Base-by-base conservation (phyloP, 192 early-diverging fungal species). In the Endogone sp. region DNA sequence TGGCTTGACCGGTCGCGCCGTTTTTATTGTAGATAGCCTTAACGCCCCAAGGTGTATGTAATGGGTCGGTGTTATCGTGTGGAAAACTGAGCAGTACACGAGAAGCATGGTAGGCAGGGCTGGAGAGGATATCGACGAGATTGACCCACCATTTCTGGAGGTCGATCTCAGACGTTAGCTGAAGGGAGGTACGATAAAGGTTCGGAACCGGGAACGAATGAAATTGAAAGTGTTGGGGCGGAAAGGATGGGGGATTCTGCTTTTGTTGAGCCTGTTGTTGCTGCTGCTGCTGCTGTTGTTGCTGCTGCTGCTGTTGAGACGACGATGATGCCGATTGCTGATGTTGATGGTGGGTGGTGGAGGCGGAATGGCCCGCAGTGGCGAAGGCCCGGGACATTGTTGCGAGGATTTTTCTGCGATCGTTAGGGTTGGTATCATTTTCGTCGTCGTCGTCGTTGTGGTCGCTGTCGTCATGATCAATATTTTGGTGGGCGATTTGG, bases 1-100 rank as follows among this genome's bases (percentile, higher is more conserved):
- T 63, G 49, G 31, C 31, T 58, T 68, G 64, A 25, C 37, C 37
- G 44, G 30, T 69, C 16, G 63, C 54, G 26, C 44, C 23, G 29
- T 26, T 64, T 56, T 63, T 69, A 29, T 62, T 69, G 66, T 74
- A 71, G 28, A 69, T 67, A 9, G 77, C 77, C 29, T 74, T 79
- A 31, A 79, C 63, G 24, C 77, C 77, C 81, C 81, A 79, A 25
- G 78, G 75, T 4, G 72, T 71, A 44, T 70, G 73, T 37, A 54
- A 70, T 27, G 77, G 74, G 54, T 79, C 81, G 58, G 65, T 73
- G 20, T 73, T 49, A 66, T 79, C 81, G 27, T 82, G 81, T 2
- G 81, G 77, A 11, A 82, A 63, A 44, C 74, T 72, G 20, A 82
- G 62, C 25, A 66, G 66, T 9, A 73, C 58, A n/a, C 71, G 64